Conservation (phyloP, 2,329 filamentous ascomycete species). For the Alternaria postmessia region DNA sequence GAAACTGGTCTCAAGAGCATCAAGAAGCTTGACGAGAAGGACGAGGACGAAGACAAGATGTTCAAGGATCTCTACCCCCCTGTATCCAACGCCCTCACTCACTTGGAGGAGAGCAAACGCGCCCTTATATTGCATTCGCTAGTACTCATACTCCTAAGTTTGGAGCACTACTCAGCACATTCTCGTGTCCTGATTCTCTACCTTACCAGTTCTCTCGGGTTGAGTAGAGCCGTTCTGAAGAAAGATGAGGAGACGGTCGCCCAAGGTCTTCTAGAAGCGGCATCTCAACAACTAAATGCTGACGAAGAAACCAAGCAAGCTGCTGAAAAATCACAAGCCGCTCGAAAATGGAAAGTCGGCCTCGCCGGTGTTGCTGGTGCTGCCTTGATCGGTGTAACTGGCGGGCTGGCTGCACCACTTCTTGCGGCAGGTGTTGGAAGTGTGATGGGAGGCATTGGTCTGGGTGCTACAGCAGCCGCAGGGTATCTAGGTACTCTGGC, state of each 20-base stretch:
- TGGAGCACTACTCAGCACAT: constrained; percentile 79
- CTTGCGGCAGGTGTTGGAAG: constrained; percentile 81
- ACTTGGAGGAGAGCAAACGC: constrained; percentile 67
- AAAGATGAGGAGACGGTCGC: constrained; percentile 80
- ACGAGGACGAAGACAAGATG: constrained; percentile 47
- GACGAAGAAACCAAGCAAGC: constrained; percentile 79
- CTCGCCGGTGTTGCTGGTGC: constrained; percentile 88
- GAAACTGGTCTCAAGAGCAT: constrained; percentile 38
- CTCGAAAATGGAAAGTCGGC: constrained; percentile 81
- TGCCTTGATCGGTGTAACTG: constrained; percentile 82
- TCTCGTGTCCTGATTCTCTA: constrained; percentile 76
- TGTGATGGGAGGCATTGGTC: constrained; percentile 77
- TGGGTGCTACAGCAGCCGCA: constrained; percentile 77
- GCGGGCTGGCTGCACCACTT: constrained; percentile 78
- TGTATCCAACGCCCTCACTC: constrained; percentile 59
- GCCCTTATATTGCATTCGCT: constrained; percentile 75
- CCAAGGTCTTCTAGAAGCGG: constrained; percentile 75
- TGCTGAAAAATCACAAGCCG: constrained; percentile 69
- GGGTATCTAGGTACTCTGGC: constrained; percentile 81
- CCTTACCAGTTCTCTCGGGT: constrained; percentile 73
- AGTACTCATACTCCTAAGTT: constrained; percentile 74
- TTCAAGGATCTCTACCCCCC: constrained; percentile 53
- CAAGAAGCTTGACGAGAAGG: constrained; percentile 34
- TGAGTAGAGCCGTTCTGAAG: constrained; percentile 70
- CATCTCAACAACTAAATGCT: constrained; percentile 73